These are phyloP conservation scores for Rachicladosporium sp. DNA, from an alignment of 2,329 filamentous ascomycete species.

Conservation along the genomic window DNA sequence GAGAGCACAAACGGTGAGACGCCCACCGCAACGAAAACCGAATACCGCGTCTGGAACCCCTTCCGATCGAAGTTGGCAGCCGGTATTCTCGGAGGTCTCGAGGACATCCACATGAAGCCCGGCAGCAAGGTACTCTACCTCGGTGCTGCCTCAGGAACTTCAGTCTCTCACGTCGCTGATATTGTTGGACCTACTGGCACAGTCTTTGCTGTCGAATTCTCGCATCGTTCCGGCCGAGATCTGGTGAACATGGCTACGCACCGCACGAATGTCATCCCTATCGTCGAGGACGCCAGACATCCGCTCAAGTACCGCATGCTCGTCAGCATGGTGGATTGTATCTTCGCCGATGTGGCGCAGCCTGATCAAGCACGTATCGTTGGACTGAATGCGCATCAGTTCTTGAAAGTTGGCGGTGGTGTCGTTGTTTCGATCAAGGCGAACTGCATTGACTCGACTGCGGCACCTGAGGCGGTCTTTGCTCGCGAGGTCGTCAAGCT, in stretches of 20 bases:
- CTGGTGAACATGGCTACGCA: slow-evolving; percentile 99
- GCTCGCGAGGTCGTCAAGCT: slow-evolving; percentile 91
- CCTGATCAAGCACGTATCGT: slow-evolving; percentile 96
- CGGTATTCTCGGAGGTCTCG: slow-evolving; percentile 91
- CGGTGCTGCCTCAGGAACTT: slow-evolving; percentile 89
- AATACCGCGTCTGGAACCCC: slow-evolving; percentile 97
- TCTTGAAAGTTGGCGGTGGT: slow-evolving; percentile 89
- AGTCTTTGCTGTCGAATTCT: slow-evolving; percentile 97
- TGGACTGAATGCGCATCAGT: slow-evolving; percentile 84
- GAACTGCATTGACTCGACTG: slow-evolving; percentile 97
- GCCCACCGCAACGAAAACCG: slow-evolving; percentile 65
- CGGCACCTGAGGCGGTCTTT: slow-evolving; percentile 88
- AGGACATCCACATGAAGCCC: slow-evolving; percentile 92
- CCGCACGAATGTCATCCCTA: slow-evolving; percentile 96
- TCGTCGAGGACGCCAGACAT: slow-evolving; percentile 93
- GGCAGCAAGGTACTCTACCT: slow-evolving; percentile 91
- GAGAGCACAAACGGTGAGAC: slow-evolving; percentile 54
- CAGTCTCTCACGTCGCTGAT: slow-evolving; percentile 65
- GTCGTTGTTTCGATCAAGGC: slow-evolving; percentile 96
- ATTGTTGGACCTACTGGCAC: slow-evolving; percentile 90
- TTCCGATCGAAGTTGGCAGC: slow-evolving; percentile 97
- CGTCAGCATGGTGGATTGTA: slow-evolving; percentile 88
- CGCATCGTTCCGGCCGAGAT: slow-evolving; percentile 90
- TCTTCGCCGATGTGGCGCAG: slow-evolving; percentile 94
- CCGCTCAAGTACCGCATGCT: slow-evolving; percentile 97